Evolutionary conservation across 2,329 filamentous ascomycete genomes (phyloP), one percentile per base, ranked within the genome.

Genomic region (Phoma sp.): DNA sequence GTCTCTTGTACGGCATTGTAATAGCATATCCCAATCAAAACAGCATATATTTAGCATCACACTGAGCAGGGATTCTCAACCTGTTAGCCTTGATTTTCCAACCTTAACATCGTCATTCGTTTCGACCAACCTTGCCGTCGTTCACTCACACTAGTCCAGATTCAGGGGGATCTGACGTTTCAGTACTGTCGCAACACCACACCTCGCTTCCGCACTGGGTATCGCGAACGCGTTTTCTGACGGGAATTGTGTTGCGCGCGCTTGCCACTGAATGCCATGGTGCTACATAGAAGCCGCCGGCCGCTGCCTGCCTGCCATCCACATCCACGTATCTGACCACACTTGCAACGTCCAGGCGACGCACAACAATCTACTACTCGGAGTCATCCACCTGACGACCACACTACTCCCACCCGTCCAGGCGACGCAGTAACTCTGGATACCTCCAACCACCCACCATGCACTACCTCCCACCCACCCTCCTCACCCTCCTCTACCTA

Each of bases 131-230:
- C 39, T 40, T 34, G 28, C 15, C 10, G 42, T 32, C 26, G 30
- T 34, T 42, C 49, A 5, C 26, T 21, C 3, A 11, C 29, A 4
- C 42, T n/a, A 9, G 30, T 23, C 23, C 18, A 25, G 20, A 39
- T 21, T 33, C 11, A 21, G 28, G 33, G 43, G 51, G 38, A 10
- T 3, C 21, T 53, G 28, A 30, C 39, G 67, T 69, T 69, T 69
- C 69, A 73, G 57, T 33, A 54, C 46, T 46, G 69, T 73, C 67
- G 63, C 68, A 72, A 49, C 60, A 36, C 21, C 54, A 54, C 52
- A 58, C 47, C 59, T 42, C 53, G 57, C 46, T 51, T 40, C 65
- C 61, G 18, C 49, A 61, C 43, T n/a, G 18, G 53, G 64, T 37
- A 49, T 59, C 50, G 49, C 39, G 32, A 42, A 48, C 47, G 40